Evolutionary conservation across 805 yeast species (phyloP).

Genomic region (Peterozyma xylosa): DNA sequence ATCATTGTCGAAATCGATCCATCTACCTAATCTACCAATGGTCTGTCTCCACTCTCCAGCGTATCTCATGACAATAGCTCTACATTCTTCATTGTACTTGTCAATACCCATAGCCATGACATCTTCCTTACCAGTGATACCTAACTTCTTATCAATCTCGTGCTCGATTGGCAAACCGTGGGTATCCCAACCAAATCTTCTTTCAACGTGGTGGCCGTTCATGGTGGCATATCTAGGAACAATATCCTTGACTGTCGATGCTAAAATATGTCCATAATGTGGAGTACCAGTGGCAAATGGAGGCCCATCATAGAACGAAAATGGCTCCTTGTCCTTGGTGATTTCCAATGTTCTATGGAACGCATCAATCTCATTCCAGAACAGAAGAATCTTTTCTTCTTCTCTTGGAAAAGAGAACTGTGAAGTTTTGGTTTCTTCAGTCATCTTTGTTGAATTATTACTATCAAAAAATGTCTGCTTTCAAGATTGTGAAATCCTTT

Average conservation of each 20-base stretch:
- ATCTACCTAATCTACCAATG: slow-evolving; percentile 92
- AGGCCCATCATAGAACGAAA: slow-evolving; percentile 96
- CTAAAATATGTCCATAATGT: slow-evolving; percentile 95
- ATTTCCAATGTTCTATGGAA: slow-evolving; percentile 79
- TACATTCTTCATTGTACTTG: slow-evolving; percentile 90
- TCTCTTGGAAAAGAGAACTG: slow-evolving; percentile 76
- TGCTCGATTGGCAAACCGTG: slow-evolving; percentile 99
- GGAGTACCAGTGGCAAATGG: slow-evolving; percentile 99
- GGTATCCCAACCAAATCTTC: slow-evolving; percentile 99
- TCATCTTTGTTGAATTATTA: slow-evolving; percentile 12
- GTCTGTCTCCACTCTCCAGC: slow-evolving; percentile 93
- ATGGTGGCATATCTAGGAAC: slow-evolving; percentile 97
- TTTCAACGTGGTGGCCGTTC: slow-evolving; percentile 94
- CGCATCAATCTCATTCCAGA: slow-evolving; percentile 93
- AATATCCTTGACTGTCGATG: slow-evolving; percentile 95
- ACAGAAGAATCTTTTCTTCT: slow-evolving; percentile 72
- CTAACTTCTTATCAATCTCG: slow-evolving; percentile 95
- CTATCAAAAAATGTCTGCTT: not conserved
- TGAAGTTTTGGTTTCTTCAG: slow-evolving; percentile 20
- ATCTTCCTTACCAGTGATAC: slow-evolving; percentile 88
- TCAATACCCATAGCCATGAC: slow-evolving; percentile 92
- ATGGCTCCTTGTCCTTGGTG: slow-evolving; percentile 78
- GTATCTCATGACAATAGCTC: slow-evolving; percentile 95
- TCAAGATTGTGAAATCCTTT: too few relatives aligned
- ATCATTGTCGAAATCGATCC: slow-evolving; percentile 99